These are phyloP conservation scores for Candida tunisiensis DNA, from an alignment of 1,139 yeast genomes.

Conservation along the genomic window DNA sequence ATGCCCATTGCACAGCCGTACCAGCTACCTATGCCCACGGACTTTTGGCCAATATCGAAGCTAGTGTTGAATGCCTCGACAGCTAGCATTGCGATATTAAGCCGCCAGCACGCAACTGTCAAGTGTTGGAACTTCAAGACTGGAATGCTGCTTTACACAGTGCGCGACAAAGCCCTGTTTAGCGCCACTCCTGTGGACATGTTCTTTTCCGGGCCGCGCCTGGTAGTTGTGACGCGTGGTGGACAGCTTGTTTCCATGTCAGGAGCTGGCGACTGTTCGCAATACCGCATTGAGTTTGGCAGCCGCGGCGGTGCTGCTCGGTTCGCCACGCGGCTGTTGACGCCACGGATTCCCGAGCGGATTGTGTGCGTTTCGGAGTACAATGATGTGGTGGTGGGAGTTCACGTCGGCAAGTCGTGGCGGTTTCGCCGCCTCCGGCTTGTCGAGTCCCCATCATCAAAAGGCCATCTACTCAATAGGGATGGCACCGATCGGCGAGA, in stretches of 20 bases:
- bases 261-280: slow-evolving; percentile 7
- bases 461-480: too few relatives aligned
- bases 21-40: slow-evolving; percentile 25
- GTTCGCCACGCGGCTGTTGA: slow-evolving; percentile 37
- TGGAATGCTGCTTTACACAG: slow-evolving; percentile 1
- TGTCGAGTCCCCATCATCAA: slow-evolving; percentile 24
- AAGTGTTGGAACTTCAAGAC: slow-evolving; percentile 8
- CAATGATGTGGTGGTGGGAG: slow-evolving; percentile 41
- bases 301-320: slow-evolving; percentile 16
- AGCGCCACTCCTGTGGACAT: slow-evolving; percentile 5
- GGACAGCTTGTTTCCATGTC: slow-evolving; percentile 8
- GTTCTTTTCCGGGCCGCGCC: slow-evolving; percentile 8
- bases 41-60: slow-evolving; percentile 54
- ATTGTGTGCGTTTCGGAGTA: slow-evolving; percentile 38
- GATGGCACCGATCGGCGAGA: too few relatives aligned
- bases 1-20: slow-evolving; percentile 17
- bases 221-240: slow-evolving; percentile 8
- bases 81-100: slow-evolving; percentile 39
- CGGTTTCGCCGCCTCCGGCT: slow-evolving; percentile 33
- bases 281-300: slow-evolving; percentile 3
- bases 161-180: slow-evolving; percentile 4
- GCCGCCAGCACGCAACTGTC: slow-evolving; percentile 10
- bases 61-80: slow-evolving; percentile 46
- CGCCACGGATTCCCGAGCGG: slow-evolving; percentile 66
- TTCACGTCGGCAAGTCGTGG: slow-evolving; percentile 54